Evolutionary conservation across 1,284 basidiomycete genomes (phyloP).

Genomic region (Cryptococcus hybrid): DNA sequence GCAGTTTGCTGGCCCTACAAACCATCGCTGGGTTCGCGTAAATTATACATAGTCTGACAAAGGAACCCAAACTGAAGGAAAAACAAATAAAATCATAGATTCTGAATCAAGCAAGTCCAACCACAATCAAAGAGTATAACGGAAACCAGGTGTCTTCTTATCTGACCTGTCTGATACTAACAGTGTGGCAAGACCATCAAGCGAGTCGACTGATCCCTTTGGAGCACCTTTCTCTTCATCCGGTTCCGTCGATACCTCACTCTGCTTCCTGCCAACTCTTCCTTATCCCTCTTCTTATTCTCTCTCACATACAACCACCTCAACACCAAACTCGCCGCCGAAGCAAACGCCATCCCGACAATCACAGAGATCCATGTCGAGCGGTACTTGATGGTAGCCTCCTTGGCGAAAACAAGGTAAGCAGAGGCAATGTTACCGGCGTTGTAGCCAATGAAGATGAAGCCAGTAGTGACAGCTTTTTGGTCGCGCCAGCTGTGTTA

Average conservation of each 20-base stretch:
- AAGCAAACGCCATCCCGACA: conserved; percentile 44
- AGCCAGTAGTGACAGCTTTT: conserved; percentile 49
- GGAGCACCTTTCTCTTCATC: conserved; percentile 6
- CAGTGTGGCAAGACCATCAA: background rate
- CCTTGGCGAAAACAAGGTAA: conserved; percentile 44
- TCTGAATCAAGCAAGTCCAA: no score
- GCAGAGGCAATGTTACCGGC: conserved; percentile 47
- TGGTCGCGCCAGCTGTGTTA: conserved; percentile 54
- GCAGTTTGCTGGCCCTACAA: no score
- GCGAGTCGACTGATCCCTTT: conserved; percentile 4
- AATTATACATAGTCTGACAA: no score
- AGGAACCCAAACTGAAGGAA: no score
- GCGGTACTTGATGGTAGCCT: conserved; percentile 49
- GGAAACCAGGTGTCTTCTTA: conserved; percentile 31
- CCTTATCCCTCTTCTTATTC: conserved; percentile 32
- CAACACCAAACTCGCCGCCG: conserved; percentile 36
- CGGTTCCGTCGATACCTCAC: conserved; percentile 5
- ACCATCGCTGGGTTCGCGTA: no score
- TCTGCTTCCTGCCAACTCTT: conserved; percentile 2
- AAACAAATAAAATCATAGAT: no score
- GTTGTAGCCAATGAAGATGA: conserved; percentile 52
- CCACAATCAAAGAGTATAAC: conserved; percentile 20
- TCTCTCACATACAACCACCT: conserved; percentile 40
- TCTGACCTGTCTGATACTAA: conserved; percentile 32
- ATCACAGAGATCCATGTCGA: conserved; percentile 54